phyloP scores from a whole-genome alignment of 139 green algal genomes.

The Chlorella sp. region DNA sequence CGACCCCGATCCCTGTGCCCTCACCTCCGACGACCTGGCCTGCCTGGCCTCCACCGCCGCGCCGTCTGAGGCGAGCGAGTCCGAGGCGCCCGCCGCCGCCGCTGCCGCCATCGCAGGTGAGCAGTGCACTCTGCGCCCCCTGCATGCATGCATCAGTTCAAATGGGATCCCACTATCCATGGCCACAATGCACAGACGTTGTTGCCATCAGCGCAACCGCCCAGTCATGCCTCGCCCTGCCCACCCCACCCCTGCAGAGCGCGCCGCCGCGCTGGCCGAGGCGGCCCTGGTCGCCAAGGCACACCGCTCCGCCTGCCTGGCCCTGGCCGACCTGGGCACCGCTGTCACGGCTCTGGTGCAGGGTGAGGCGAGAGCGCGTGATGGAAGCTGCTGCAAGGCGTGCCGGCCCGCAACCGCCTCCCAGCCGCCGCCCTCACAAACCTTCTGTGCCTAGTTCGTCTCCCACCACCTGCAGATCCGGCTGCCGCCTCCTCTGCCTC shows the following conservation, averaged over 20 bases:
- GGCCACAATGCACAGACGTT: too few species aligned
- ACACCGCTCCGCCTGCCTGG: slow-evolving; percentile 15
- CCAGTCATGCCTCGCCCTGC: too few species aligned
- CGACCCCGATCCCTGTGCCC: too few species aligned
- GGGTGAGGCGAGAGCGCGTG: too few species aligned
- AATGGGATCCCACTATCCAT: background rate
- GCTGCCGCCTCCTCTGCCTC: background rate
- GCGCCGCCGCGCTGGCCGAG: background rate
- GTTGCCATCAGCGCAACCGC: background rate
- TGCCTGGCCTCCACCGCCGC: background rate
- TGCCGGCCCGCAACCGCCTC: too few species aligned
- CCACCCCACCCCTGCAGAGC: background rate
- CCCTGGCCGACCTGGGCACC: background rate
- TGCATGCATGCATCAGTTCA: too few species aligned
- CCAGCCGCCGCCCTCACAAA: too few species aligned
- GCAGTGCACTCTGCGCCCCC: too few species aligned
- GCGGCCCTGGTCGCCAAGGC: slow-evolving; percentile 5
- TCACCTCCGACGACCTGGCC: slow-evolving; percentile 37
- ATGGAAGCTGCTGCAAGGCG: too few species aligned
- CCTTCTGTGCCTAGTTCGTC: too few species aligned
- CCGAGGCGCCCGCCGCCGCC: background rate
- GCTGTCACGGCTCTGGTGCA: background rate
- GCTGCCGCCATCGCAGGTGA: background rate
- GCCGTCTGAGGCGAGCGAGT: background rate
- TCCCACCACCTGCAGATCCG: background rate